phyloP scores from a whole-genome alignment of 176 grass and related monocot species.

The Juncus inflexus region DNA sequence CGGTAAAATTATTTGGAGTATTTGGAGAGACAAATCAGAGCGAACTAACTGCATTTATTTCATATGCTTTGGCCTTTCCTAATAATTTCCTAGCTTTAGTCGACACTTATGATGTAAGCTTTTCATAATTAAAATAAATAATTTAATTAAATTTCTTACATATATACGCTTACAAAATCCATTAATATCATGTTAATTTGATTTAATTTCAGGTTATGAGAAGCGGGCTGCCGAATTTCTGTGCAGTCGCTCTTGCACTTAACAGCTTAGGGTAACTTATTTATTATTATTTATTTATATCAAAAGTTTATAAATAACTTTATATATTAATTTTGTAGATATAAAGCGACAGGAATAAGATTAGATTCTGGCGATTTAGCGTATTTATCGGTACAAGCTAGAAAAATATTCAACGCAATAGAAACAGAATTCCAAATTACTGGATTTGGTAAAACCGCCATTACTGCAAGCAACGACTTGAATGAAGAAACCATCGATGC shows the following conservation, averaged over 20 bases:
- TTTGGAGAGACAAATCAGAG: slow-evolving; percentile 97
- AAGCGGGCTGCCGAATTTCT: slow-evolving; percentile 98
- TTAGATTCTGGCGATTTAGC: slow-evolving; percentile 98
- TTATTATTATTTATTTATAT: background rate
- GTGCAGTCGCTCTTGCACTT: slow-evolving; percentile 94
- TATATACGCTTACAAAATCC: slow-evolving; percentile 6
- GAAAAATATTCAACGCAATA: slow-evolving; percentile 65
- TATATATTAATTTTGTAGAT: slow-evolving; percentile 39
- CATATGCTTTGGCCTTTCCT: slow-evolving; percentile 97
- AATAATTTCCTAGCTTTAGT: slow-evolving; percentile 86
- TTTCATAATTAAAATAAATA: slow-evolving; percentile 1
- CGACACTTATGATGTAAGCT: slow-evolving; percentile 97
- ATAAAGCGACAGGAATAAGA: slow-evolving; percentile 90
- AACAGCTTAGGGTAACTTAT: slow-evolving; percentile 77
- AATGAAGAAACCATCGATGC: slow-evolving; percentile 99
- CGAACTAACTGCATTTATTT: slow-evolving; percentile 83
- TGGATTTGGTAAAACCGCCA: slow-evolving; percentile 66
- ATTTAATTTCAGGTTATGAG: slow-evolving; percentile 70
- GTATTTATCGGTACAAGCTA: slow-evolving; percentile 78
- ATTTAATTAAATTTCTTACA: background rate
- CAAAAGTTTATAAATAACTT: slow-evolving; percentile 18
- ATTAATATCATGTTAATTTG: slow-evolving; percentile 1
- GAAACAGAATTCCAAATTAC: slow-evolving; percentile 68
- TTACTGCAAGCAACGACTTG: slow-evolving; percentile 95
- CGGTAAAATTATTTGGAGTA: slow-evolving; percentile 45